Conservation (phyloP, 768 basidiomycete species). For the Tricholoma terreum region DNA sequence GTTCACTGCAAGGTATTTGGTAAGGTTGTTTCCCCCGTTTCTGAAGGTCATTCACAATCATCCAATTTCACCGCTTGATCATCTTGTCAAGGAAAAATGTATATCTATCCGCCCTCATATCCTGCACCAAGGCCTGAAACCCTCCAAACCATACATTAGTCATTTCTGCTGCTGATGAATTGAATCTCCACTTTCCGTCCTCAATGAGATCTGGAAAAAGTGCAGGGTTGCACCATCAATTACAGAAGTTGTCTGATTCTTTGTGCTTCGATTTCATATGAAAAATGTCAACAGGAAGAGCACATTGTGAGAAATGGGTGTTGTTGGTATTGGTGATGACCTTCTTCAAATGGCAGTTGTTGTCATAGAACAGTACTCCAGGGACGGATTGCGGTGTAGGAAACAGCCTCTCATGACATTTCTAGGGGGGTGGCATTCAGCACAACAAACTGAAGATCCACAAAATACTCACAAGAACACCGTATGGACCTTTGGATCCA, state of each 20-base stretch:
- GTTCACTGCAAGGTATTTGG: no score
- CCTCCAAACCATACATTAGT: conserved; percentile 42
- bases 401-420: no score
- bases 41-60: conserved; percentile 10
- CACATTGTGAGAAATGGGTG: no score
- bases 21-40: no score
- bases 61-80: conserved; percentile 27
- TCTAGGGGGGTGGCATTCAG: no score
- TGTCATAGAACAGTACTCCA: no score
- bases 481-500: no score
- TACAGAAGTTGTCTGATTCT: conserved; percentile 22
- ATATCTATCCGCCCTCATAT: conserved; percentile 30
- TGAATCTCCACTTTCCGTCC: conserved; percentile 36
- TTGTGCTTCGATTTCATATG: conserved; percentile 35
- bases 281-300: conserved; percentile 33
- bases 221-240: conserved; percentile 28
- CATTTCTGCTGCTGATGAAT: conserved; percentile 39
- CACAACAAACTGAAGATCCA: no score
- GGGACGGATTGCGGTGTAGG: no score
- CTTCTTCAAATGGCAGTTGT: no score
- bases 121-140: conserved; percentile 30
- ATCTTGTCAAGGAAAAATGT: conserved; percentile 40
- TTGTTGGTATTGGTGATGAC: no score
- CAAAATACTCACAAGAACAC: no score
- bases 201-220: conserved; percentile 33